Conservation (phyloP, 2,329 filamentous ascomycete species). For the Fusarium drepaniforme region DNA sequence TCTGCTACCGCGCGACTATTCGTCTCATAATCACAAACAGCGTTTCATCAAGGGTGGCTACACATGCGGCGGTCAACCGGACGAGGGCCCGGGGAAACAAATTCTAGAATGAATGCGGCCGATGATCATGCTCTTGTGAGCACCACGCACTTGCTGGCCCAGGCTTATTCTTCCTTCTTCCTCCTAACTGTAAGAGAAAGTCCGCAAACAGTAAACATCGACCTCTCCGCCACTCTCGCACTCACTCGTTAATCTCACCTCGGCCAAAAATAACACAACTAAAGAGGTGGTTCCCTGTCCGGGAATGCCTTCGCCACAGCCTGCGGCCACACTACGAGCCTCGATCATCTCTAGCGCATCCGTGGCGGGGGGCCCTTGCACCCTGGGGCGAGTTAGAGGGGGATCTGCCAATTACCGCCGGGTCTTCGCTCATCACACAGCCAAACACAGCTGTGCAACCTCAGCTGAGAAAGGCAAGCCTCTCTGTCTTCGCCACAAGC, state of each 20-base stretch:
- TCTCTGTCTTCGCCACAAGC: conserved; percentile 5
- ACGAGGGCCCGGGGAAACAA: neutral
- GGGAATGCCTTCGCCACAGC: conserved; percentile 30
- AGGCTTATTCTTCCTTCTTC: neutral
- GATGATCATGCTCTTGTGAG: neutral
- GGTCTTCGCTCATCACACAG: conserved; percentile 5
- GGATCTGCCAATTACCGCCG: conserved; percentile 9
- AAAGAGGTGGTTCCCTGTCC: neutral
- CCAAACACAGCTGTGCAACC: conserved; percentile 3
- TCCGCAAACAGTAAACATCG: neutral
- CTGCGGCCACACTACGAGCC: conserved; percentile 25
- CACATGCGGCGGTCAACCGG: conserved; percentile 1
- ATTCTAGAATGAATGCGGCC: conserved; percentile 18
- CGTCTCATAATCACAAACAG: conserved; percentile 2
- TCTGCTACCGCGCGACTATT: neutral
- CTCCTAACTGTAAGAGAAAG: neutral
- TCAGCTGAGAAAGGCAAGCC: conserved; percentile 15
- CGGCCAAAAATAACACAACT: conserved; percentile 33
- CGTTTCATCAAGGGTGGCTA: conserved; percentile 1
- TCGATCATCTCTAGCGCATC: conserved; percentile 21
- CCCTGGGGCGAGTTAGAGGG: conserved; percentile 11
- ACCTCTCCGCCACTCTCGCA: conserved; percentile 1
- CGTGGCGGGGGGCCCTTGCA: conserved; percentile 13
- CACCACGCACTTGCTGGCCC: neutral
- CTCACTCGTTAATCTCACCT: conserved; percentile 2